A percentile compares a stretch with the other conserved stretches of the same genome.
Evolutionary conservation across 176 grass and related monocot species (phyloP).

Genomic region (Oryza punctata): DNA sequence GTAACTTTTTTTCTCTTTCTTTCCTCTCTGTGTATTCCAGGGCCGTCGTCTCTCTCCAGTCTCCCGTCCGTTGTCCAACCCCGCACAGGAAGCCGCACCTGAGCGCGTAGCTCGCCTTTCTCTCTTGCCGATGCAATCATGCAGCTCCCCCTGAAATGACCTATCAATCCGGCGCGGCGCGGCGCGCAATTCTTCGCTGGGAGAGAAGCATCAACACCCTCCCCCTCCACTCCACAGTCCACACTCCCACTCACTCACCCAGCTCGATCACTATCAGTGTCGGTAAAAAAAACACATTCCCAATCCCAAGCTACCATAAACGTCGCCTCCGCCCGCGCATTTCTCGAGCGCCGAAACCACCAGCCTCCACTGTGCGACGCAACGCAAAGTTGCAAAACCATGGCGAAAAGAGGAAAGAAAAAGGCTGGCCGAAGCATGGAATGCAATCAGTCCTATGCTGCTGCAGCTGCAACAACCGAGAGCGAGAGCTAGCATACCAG

Average conservation of each 20-base stretch:
- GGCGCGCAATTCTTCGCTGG: conserved; percentile 26
- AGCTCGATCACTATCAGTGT: neutral
- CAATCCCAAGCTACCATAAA: conserved; percentile 23
- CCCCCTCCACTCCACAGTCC: conserved; percentile 4
- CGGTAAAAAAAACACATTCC: conserved; percentile 44
- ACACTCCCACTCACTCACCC: neutral
- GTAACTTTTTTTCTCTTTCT: conserved; percentile 29
- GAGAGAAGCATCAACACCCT: conserved; percentile 20
- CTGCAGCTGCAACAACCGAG: conserved; percentile 4
- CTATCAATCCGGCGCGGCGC: conserved; percentile 31
- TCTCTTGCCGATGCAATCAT: conserved; percentile 67
- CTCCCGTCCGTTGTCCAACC: neutral
- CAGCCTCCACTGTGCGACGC: neutral
- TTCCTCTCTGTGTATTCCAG: conserved; percentile 2
- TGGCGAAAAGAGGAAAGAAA: conserved; percentile 17
- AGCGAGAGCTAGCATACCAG: neutral
- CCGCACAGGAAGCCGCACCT: neutral
- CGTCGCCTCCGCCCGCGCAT: conserved; percentile 9
- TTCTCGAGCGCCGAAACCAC: conserved; percentile 48
- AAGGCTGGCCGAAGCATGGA: conserved; percentile 5
- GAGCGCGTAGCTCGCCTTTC: conserved; percentile 32
- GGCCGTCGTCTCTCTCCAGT: conserved; percentile 9
- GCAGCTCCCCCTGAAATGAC: conserved; percentile 52
- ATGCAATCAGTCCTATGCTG: conserved; percentile 34
- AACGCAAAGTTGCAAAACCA: neutral